Evolutionary conservation across 441 rosid species (phyloP), one percentile per base, ranked within the genome.

Genomic region (Bruguiera hainesii): DNA sequence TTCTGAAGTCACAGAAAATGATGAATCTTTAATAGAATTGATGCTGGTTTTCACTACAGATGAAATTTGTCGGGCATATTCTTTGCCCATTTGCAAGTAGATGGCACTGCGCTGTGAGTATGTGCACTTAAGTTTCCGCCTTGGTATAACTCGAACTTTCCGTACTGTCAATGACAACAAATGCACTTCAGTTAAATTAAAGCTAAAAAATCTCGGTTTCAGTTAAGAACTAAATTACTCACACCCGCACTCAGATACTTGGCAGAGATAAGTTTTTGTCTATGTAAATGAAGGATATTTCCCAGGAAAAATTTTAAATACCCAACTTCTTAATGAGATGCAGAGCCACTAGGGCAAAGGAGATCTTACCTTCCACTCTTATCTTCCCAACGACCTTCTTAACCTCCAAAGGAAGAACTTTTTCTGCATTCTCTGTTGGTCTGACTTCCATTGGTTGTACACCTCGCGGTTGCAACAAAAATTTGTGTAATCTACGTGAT

Each of bases 401-500:
- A 56, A 78, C 46, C 79, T 85, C 91, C 73, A 76, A 46, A 60
- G 85, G 68, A 72, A 74, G 56, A 66, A 80, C 70, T 68, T 80
- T 85, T 66, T 89, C 91, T 7, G 72, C 69, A 68, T 64, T 82
- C 79, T 77, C 80, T 51, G 66, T 71, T 50, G 66, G 75, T 63
- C 70, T 74, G 66, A 81, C 84, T 68, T 87, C 88, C 31, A 52
- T 73, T 26, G 87, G 81, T 76, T 74, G 82, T 63, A 80, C 80
- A 65, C 88, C 84, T 75, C 89, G 85, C 52, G 99, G 99, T 81
- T 89, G 98, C 81, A 95, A 71, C 76, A 95, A 80, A 83, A 88
- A 86, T 65, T 86, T 89, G 73, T 91, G 91, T 79, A 94, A 75
- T 67, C 98, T 94, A 73, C 67, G 64, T 60, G 70, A 48, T 23